phyloP scores from a whole-genome alignment of 805 yeast genomes.

The Ogataea glucozyma region DNA sequence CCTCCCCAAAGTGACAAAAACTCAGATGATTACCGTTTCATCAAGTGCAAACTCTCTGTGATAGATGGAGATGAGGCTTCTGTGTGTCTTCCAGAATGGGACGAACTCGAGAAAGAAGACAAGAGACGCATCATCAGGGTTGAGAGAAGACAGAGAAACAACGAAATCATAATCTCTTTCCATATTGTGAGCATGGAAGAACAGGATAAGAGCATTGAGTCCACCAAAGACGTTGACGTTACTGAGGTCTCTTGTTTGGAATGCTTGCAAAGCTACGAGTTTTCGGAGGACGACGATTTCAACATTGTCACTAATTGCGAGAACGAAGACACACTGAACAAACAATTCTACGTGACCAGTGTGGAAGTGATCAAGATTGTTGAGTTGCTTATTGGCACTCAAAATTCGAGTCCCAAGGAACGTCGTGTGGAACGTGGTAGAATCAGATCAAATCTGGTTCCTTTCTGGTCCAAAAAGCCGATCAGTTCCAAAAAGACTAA shows the following conservation, averaged over 20 bases:
- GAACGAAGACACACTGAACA: conserved; percentile 25
- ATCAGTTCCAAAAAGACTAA: conserved; percentile 44
- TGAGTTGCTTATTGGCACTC: conserved; percentile 57
- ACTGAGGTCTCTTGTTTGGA: conserved; percentile 63
- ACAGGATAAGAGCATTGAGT: conserved; percentile 43
- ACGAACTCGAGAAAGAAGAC: conserved; percentile 44
- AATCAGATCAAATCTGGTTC: conserved; percentile 63
- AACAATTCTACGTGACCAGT: conserved; percentile 56
- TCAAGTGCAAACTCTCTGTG: conserved; percentile 51
- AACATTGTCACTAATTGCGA: conserved; percentile 27
- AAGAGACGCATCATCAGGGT: conserved; percentile 58
- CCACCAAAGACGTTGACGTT: conserved; percentile 44
- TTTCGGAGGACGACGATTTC: conserved; percentile 24
- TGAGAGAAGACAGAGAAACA: conserved; percentile 52
- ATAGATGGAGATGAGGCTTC: conserved; percentile 47
- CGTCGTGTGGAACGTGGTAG: conserved; percentile 66
- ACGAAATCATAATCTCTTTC: conserved; percentile 49
- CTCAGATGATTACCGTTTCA: conserved; percentile 32
- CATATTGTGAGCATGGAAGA: conserved; percentile 52
- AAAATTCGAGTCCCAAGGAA: conserved; percentile 46
- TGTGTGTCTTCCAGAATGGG: conserved; percentile 56
- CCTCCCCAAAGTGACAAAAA: conserved; percentile 47
- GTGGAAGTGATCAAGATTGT: conserved; percentile 69
- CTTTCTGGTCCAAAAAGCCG: conserved; percentile 65
- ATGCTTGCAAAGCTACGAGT: conserved; percentile 35